Evolutionary conservation across 306 rosid genomes (phyloP), one percentile per base, ranked within the genome.

Genomic region (Prunus fruticosa): DNA sequence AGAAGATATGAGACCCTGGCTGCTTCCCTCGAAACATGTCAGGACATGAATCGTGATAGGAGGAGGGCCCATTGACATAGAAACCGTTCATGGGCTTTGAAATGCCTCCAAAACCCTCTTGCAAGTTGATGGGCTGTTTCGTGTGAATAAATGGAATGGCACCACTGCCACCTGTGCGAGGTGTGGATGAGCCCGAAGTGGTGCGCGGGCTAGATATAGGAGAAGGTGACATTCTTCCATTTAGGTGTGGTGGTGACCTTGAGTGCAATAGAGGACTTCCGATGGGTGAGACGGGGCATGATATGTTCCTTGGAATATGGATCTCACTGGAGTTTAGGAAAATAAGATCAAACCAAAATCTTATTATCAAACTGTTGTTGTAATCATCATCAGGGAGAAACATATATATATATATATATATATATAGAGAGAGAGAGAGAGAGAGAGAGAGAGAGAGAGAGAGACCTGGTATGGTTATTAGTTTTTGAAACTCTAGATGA

Each of bases 221-320:
- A 77, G 98, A 92, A 67, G 99, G 96, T 64, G 99, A 96, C 92
- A 89, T 83, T 84, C 86, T 85, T 46, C 97, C 98, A 86, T 87
- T 92, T 78, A 88, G 78, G 84, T 87, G 93, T 71, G 91, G 91
- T n/a, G 99, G 96, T 23, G 98, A 96, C 81, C 92, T 91, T 68
- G 99, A 89, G 84, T 86, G 84, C 87, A 90, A 86, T 83, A 91
- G 95, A 80, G 99, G 99, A 89, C 99, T 96, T 86, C 97, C 99
- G 28, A 92, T 87, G 67, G 99, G 99, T 57, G 99, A 96, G 74
- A 96, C 98, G 4, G 97, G 99, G 81, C 99, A 96, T 77, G 99
- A 96, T 77, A 96, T 84, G 76, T 92, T 96, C 86, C 90, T 84
- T 52, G 91, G 89, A 76, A 89, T 87, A 58, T 83, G 93, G 83